These are phyloP conservation scores for Polyporus arcularius DNA, from an alignment of 768 basidiomycete species.

Conservation along the genomic window DNA sequence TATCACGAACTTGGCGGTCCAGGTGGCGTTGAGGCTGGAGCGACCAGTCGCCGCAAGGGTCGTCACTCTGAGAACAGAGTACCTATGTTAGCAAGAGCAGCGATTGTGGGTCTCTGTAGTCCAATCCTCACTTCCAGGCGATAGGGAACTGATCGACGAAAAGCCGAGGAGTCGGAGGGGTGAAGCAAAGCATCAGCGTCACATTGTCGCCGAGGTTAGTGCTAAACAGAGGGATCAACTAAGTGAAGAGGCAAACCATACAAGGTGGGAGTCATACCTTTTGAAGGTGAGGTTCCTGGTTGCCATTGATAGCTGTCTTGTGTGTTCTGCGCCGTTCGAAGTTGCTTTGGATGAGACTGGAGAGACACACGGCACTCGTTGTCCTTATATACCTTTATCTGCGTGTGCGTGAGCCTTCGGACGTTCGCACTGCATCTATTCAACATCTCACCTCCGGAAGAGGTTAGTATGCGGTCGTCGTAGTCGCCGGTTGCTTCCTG, in stretches of 20 bases:
- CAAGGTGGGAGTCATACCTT: background rate
- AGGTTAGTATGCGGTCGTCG: too few relatives aligned
- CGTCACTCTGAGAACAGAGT: background rate
- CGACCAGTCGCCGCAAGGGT: conserved; percentile 2
- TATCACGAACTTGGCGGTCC: background rate
- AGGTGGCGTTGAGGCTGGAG: conserved; percentile 3
- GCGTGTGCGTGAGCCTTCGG: too few relatives aligned
- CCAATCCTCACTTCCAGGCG: conserved; percentile 6
- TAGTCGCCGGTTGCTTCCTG: too few relatives aligned
- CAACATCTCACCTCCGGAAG: background rate
- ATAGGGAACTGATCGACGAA: conserved; percentile 5
- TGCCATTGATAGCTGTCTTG: background rate
- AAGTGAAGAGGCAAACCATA: too few relatives aligned
- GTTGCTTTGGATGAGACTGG: background rate
- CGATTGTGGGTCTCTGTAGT: background rate
- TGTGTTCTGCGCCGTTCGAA: background rate
- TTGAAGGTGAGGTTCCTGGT: conserved; percentile 8
- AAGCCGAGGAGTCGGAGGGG: background rate
- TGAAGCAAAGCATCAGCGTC: conserved; percentile 10
- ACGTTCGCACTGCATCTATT: too few relatives aligned
- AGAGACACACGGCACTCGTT: background rate
- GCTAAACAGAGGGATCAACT: background rate
- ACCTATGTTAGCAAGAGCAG: too few relatives aligned
- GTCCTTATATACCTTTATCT: background rate
- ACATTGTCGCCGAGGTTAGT: conserved; percentile 12